Base-by-base conservation (phyloP, 2,329 filamentous ascomycete genomes). In the Davidsoniella eucalypti region DNA sequence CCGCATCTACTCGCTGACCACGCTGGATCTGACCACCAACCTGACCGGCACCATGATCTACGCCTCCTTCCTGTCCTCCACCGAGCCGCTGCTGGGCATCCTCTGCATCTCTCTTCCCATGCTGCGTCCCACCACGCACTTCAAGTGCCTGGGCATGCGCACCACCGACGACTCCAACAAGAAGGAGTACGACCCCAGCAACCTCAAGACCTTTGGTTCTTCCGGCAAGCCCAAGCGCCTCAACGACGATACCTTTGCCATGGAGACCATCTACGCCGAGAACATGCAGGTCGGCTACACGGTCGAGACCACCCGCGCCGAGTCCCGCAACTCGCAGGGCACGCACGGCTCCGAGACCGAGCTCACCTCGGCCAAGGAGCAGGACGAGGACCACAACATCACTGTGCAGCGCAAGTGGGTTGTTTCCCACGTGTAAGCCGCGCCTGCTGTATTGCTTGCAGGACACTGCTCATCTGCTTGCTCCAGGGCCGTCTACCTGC, bases 61-160 rank as follows among this genome's bases (percentile, higher is more conserved):
- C 49, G 55, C 55, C 44, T 55, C 53, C 17, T 59, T 60, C 52
- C 56, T 58, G 48, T 57, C 54, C 23, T 48, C 54, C 2, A 45
- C 55, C 21, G 56, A 58, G 43, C 55, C 51, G 7, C 53, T 57
- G 38, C 51, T 59, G 8, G 57, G 53, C 12, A 58, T 59, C 21
- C 45, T 58, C 14, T 58, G 57, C 47, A 55, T 57, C 43, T 55
- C 54, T 3, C 47, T 58, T 2, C 57, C 56, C 7, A 58, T 58
- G 57, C 53, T 58, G 5, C 50, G 56, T 7, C 55, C 55, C 23
- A 50, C 47, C 26, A 53, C 52, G n/a, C 52, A 50, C 48, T 17
- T 53, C 16, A 46, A 42, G 37, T 51, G 49, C 39, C 43, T 51
- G 10, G 49, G 49, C 12, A 42, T 42, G 26, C 49, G 44, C 38